Evolutionary conservation across 2,329 filamentous ascomycete genomes (phyloP).

Genomic region (Diaporthe capsici): DNA sequence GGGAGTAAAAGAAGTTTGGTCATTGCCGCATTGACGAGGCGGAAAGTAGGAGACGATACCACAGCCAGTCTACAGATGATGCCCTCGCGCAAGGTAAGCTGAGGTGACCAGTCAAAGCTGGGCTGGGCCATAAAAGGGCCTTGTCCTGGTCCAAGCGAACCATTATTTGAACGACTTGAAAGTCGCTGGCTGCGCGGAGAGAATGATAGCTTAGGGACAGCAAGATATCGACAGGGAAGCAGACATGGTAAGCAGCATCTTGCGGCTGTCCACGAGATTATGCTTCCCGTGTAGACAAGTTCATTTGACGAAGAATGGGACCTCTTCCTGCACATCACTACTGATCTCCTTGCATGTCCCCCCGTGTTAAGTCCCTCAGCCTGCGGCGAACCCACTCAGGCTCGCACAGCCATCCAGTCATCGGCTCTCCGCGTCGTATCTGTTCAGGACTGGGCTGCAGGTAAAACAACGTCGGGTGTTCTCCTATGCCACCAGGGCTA

Average conservation of each 20-base stretch:
- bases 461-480: not conserved
- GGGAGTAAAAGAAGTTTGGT: not conserved
- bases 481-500: not conserved
- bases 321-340: not conserved
- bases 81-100: not conserved
- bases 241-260: not conserved
- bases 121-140: not conserved
- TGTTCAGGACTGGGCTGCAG: not conserved
- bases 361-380: not conserved
- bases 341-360: not conserved
- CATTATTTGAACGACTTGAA: too few species aligned
- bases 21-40: too few species aligned
- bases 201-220: too few species aligned
- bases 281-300: not conserved
- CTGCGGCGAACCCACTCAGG: not conserved
- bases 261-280: not conserved
- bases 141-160: not conserved
- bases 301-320: not conserved
- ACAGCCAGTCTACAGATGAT: not conserved
- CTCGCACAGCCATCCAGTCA: slow-evolving; percentile 14
- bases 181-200: fast-evolving
- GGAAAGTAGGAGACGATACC: too few species aligned
- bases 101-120: not conserved
- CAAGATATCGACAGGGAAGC: not conserved
- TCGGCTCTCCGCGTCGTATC: not conserved